These are phyloP conservation scores for Cladosporium cucumerinum DNA, from an alignment of 2,329 filamentous ascomycete species.

Conservation along the genomic window DNA sequence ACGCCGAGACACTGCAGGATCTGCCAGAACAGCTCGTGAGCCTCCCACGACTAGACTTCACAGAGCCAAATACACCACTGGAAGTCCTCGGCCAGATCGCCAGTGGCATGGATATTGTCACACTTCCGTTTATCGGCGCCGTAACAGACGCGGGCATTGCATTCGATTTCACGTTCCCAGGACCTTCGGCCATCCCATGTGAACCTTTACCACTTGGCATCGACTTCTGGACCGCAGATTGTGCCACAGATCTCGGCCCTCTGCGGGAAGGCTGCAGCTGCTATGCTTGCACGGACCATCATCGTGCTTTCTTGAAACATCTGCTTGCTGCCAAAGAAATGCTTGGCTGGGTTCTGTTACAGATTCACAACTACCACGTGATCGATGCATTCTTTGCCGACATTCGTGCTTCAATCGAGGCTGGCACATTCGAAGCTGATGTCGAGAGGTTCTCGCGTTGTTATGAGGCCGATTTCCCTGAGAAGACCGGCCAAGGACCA, in stretches of 20 bases:
- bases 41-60: constrained; percentile 73
- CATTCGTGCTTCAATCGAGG: constrained; percentile 62
- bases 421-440: constrained; percentile 54
- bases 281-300: constrained; percentile 79
- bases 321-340: constrained; percentile 89
- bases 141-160: constrained; percentile 83
- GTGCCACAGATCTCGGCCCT: constrained; percentile 62
- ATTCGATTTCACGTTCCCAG: constrained; percentile 72
- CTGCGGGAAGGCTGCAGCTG: constrained; percentile 66
- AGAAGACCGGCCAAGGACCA: constrained; percentile 72
- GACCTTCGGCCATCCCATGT: constrained; percentile 33
- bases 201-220: constrained; percentile 58
- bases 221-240: constrained; percentile 68
- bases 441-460: constrained; percentile 57
- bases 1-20: constrained; percentile 64
- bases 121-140: constrained; percentile 68
- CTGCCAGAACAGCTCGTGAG: constrained; percentile 58
- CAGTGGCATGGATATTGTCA: constrained; percentile 76
- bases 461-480: constrained; percentile 71
- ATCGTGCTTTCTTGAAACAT: constrained; percentile 83
- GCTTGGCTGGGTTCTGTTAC: constrained; percentile 89
- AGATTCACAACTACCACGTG: constrained; percentile 82
- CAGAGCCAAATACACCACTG: constrained; percentile 67
- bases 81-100: constrained; percentile 72
- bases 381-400: constrained; percentile 69